phyloP scores from a whole-genome alignment of 352 stramenopile genomes.

The Phytopythium montanum region DNA sequence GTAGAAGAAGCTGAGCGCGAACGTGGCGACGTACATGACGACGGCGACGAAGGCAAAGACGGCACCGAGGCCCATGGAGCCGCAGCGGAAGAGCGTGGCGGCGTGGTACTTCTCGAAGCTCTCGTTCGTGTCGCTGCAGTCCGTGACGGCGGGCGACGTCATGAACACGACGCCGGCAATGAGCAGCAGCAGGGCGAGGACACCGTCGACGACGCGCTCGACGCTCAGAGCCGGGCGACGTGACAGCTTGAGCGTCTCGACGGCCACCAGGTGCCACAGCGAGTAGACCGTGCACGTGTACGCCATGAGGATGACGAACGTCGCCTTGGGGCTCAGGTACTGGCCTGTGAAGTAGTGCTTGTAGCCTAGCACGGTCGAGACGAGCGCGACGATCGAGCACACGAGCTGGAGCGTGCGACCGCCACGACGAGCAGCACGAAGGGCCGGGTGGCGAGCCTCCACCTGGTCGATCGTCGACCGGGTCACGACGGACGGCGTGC shows the following conservation, averaged over 20 bases:
- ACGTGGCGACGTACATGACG: slow-evolving; percentile 26
- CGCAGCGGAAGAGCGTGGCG: slow-evolving; percentile 32
- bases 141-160: slow-evolving; percentile 23
- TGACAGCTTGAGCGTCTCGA: slow-evolving; percentile 37
- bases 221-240: slow-evolving; percentile 23
- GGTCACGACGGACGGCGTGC: slow-evolving; percentile 21
- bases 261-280: slow-evolving; percentile 35
- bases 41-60: slow-evolving; percentile 38
- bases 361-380: slow-evolving; percentile 31
- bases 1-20: slow-evolving; percentile 30
- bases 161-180: slow-evolving; percentile 34
- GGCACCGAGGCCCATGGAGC: slow-evolving; percentile 32
- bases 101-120: slow-evolving; percentile 27
- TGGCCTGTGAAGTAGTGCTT: slow-evolving; percentile 44
- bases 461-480: slow-evolving; percentile 13
- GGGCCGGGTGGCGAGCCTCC: slow-evolving; percentile 21
- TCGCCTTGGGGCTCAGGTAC: slow-evolving; percentile 37
- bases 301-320: slow-evolving; percentile 35
- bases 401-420: slow-evolving; percentile 31
- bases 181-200: slow-evolving; percentile 25
- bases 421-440: slow-evolving; percentile 26
- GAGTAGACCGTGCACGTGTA: slow-evolving; percentile 41
- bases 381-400: slow-evolving; percentile 23
- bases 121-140: slow-evolving; percentile 31
- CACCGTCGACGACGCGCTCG: slow-evolving; percentile 29